phyloP scores from a whole-genome alignment of 305 asterid species.

The Fraxinus dipetala region DNA sequence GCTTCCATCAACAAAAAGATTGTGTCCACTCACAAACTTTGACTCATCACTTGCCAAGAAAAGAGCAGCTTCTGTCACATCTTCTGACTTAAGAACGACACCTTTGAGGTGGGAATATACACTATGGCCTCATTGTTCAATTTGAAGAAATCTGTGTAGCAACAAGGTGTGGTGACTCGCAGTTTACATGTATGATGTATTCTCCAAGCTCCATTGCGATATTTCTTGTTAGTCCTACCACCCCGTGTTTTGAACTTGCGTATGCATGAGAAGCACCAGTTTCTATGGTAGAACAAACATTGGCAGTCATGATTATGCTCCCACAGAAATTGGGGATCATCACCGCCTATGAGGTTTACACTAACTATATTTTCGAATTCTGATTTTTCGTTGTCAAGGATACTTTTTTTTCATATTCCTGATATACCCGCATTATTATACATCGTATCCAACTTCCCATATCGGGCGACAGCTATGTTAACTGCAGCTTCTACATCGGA shows the following conservation, averaged over 20 bases:
- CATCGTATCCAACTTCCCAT: conserved; percentile 6
- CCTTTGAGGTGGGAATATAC: background rate
- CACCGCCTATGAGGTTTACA: conserved; percentile 4
- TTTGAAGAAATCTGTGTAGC: background rate
- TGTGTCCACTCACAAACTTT: background rate
- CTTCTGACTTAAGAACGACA: background rate
- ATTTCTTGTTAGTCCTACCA: conserved; percentile 6
- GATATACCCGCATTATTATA: background rate
- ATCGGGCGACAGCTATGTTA: background rate
- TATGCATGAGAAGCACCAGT: background rate
- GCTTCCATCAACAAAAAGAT: background rate
- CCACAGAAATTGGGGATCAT: background rate
- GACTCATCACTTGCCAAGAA: background rate
- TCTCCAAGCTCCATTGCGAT: background rate
- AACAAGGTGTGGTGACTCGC: background rate
- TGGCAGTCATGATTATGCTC: background rate
- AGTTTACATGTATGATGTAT: background rate
- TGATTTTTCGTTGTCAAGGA: background rate
- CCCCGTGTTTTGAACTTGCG: background rate
- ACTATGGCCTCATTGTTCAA: background rate
- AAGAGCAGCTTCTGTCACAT: background rate
- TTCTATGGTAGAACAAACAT: background rate
- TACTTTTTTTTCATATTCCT: background rate
- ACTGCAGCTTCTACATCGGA: background rate
- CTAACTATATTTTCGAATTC: background rate